These are phyloP conservation scores for Neonectria punicea DNA, from an alignment of 2,329 filamentous ascomycete genomes.

Conservation along the genomic window DNA sequence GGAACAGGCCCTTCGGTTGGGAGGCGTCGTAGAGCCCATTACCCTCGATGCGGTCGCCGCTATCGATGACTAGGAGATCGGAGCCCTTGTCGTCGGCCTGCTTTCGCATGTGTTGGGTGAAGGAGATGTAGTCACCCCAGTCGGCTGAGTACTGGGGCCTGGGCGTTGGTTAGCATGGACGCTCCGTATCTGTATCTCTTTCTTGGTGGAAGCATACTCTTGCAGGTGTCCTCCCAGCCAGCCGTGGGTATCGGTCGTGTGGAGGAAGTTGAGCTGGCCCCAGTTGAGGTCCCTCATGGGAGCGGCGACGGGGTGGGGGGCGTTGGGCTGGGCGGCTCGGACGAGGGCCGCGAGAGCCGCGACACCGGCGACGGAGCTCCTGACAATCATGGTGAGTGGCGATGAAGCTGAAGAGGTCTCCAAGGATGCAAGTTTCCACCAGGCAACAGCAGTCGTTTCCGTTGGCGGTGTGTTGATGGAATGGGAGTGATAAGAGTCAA, in stretches of 20 bases:
- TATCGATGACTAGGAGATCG: slow-evolving; percentile 94
- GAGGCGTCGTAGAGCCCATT: slow-evolving; percentile 96
- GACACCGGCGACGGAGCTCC: slow-evolving; percentile 34
- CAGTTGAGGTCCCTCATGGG: slow-evolving; percentile 87
- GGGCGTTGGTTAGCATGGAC: slow-evolving; percentile 23
- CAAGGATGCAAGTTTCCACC: not conserved
- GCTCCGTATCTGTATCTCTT: not conserved
- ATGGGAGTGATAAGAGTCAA: not conserved
- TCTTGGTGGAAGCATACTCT: slow-evolving; percentile 69
- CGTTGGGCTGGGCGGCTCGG: slow-evolving; percentile 77
- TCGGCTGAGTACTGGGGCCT: slow-evolving; percentile 93
- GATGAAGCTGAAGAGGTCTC: not conserved
- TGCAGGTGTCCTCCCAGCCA: slow-evolving; percentile 95
- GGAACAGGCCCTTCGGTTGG: slow-evolving; percentile 86
- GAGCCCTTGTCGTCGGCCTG: slow-evolving; percentile 81
- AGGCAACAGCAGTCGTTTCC: not conserved
- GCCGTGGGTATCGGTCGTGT: slow-evolving; percentile 95
- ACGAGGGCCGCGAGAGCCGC: slow-evolving; percentile 50
- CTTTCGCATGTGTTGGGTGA: slow-evolving; percentile 82
- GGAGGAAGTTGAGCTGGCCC: slow-evolving; percentile 97
- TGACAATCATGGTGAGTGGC: slow-evolving; percentile 39
- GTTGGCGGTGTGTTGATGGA: not conserved
- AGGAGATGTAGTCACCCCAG: slow-evolving; percentile 98
- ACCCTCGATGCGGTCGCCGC: slow-evolving; percentile 91
- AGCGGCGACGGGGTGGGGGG: slow-evolving; percentile 79